Evolutionary conservation across 768 basidiomycete genomes (phyloP), one percentile per base, ranked within the genome.

Genomic region (Leucocoprinus birnbaumii): DNA sequence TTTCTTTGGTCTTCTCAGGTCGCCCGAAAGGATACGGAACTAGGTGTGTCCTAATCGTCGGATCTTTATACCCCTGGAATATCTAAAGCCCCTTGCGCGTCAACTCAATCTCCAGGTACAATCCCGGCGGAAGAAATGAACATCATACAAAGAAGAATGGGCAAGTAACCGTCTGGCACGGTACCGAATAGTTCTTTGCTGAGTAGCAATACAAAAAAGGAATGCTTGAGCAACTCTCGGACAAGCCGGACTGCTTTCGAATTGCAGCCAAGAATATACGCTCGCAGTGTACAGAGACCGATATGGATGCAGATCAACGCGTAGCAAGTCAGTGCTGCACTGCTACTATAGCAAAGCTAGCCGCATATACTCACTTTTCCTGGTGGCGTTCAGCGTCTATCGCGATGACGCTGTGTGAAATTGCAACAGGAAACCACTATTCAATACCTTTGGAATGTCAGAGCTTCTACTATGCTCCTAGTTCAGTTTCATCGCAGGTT

Each of bases 341-440:
- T 84, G 38, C 38, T 42, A 46, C 37, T 40, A 37, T 2, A 8
- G 11, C 14, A 19, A 25, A 18, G 35, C 4, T 8, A 11, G 24
- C 34, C 21, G 41, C 44, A 47, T 47, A 43, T 37, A 37, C n/a
- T 42, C 35, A 44, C 25, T 27, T 40, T n/a, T n/a, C 24, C 26
- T 56, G n/a, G 51, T 38, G 51, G 51, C 27, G 18, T 35, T 22
- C 47, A 90, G 89, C 82, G 62, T 86, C 89, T 1, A 87, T 90
- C 46, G 77, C 80, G 4, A 84, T 91, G 83, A 91, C 89, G 2
- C 71, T 91, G 38, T 91, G 89, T 65, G 89, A 91, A 68, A 70
- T 90, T n/a, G 80, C 83, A 18, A 91, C 87, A 1, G 89, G 87
- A 18, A 79, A 78, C 50, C 82, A 86, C 60, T 77, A 86, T 65